Evolutionary conservation across 805 yeast genomes (phyloP).

Genomic region (Blastobotrys mokoenaii): DNA sequence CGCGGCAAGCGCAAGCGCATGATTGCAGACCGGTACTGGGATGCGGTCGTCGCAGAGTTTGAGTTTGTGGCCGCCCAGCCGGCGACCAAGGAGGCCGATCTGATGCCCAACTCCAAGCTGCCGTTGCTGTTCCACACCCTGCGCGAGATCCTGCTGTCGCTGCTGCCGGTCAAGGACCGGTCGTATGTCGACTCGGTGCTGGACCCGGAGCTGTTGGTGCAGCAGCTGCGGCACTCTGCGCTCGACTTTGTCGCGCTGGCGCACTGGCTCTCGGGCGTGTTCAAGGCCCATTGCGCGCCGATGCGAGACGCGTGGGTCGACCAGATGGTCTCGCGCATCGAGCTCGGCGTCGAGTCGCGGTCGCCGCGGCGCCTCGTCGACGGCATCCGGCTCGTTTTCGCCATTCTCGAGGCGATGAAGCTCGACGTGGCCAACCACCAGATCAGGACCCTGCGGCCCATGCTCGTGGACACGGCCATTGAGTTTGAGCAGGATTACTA

Average conservation of each 20-base stretch:
- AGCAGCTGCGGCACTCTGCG: conserved; percentile 57
- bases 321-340: conserved; percentile 61
- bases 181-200: conserved; percentile 57
- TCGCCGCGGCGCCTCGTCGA: conserved; percentile 49
- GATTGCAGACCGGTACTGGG: conserved; percentile 78
- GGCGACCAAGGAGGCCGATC: conserved; percentile 3
- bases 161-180: conserved; percentile 72
- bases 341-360: conserved; percentile 33
- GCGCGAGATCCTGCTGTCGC: conserved; percentile 61
- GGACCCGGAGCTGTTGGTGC: conserved; percentile 68
- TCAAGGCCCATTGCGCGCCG: conserved; percentile 90
- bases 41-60: conserved; percentile 63
- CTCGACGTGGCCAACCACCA: conserved; percentile 93
- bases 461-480: conserved; percentile 75
- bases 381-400: conserved; percentile 69
- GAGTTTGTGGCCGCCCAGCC: conserved; percentile 25
- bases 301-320: conserved; percentile 89
- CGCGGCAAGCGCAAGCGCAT: conserved; percentile 71
- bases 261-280: conserved; percentile 64
- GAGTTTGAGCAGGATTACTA: conserved; percentile 83
- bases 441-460: conserved; percentile 76
- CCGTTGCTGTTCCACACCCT: conserved; percentile 72
- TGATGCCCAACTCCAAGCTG: conserved; percentile 33
- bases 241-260: conserved; percentile 65
- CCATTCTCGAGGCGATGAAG: conserved; percentile 88